phyloP scores from a whole-genome alignment of 2,329 filamentous ascomycete genomes.

The Fusarium scirpi region DNA sequence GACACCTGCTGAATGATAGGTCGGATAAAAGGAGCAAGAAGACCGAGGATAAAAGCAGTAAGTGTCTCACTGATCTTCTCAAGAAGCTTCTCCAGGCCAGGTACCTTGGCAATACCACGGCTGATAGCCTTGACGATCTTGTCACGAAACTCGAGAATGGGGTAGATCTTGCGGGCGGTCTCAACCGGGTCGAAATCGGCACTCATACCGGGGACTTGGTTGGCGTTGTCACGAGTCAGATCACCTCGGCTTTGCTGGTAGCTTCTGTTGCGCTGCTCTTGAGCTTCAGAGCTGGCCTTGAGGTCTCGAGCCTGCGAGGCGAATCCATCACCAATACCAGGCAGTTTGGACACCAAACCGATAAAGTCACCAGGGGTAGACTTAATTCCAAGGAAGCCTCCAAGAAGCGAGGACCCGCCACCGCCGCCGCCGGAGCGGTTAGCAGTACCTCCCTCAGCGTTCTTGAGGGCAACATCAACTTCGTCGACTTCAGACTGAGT shows the following conservation, averaged over 20 bases:
- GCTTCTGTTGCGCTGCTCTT: slow-evolving; percentile 68
- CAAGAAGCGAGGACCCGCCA: slow-evolving; percentile 49
- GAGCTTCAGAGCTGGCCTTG: slow-evolving; percentile 69
- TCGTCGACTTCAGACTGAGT: slow-evolving; percentile 87
- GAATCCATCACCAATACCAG: slow-evolving; percentile 74
- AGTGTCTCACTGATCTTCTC: slow-evolving; percentile 95
- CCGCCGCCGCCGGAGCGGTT: slow-evolving; percentile 52
- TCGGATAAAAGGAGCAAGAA: slow-evolving; percentile 90
- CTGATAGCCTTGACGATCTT: slow-evolving; percentile 91
- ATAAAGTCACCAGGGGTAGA: slow-evolving; percentile 70
- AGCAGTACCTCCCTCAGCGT: slow-evolving; percentile 66
- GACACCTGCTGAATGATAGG: slow-evolving; percentile 92
- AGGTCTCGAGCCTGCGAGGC: slow-evolving; percentile 74
- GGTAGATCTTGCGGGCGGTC: slow-evolving; percentile 86
- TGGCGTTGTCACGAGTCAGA: slow-evolving; percentile 60
- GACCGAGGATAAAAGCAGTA: slow-evolving; percentile 89
- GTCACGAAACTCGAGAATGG: slow-evolving; percentile 93
- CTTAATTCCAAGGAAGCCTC: slow-evolving; percentile 57
- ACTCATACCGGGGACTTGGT: slow-evolving; percentile 79
- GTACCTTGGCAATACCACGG: slow-evolving; percentile 88
- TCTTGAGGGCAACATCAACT: slow-evolving; percentile 79
- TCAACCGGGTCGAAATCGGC: slow-evolving; percentile 82
- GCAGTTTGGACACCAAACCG: slow-evolving; percentile 79
- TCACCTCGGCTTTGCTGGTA: slow-evolving; percentile 49
- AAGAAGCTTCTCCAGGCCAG: slow-evolving; percentile 88